Evolutionary conservation across 1,284 basidiomycete species (phyloP).

Genomic region (Malassezia equina): DNA sequence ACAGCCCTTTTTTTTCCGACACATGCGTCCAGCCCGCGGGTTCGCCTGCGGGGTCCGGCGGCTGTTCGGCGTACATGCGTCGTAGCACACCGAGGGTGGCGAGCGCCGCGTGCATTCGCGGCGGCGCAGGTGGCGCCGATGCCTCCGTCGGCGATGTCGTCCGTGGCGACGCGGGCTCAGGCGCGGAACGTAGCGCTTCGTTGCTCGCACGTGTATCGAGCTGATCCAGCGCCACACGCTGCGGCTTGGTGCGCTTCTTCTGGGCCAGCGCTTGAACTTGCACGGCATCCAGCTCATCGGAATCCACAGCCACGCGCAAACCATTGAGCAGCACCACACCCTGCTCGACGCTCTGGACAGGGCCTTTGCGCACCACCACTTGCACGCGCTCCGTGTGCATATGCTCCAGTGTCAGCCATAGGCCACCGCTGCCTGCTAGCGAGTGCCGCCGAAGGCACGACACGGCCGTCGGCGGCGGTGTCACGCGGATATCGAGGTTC

Average conservation of each 20-base stretch:
- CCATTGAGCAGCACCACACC: slow-evolving; percentile 83
- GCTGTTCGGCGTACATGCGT: slow-evolving; percentile 38
- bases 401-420: slow-evolving; percentile 93
- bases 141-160: background rate
- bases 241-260: slow-evolving; percentile 75
- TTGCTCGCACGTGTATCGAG: background rate
- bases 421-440: slow-evolving; percentile 72
- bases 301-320: slow-evolving; percentile 70
- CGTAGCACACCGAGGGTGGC: slow-evolving; percentile 41
- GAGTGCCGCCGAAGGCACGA: slow-evolving; percentile 76
- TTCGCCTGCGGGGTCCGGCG: slow-evolving; percentile 49
- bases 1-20: slow-evolving; percentile 64
- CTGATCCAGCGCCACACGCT: slow-evolving; percentile 76
- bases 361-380: slow-evolving; percentile 60
- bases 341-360: slow-evolving; percentile 53
- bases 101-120: slow-evolving; percentile 34
- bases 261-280: slow-evolving; percentile 73
- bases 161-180: background rate
- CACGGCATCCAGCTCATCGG: slow-evolving; percentile 77
- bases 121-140: background rate
- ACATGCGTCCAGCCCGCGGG: slow-evolving; percentile 71
- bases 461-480: slow-evolving; percentile 79
- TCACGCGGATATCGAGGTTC: slow-evolving; percentile 78
- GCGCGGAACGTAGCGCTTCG: background rate
- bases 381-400: slow-evolving; percentile 60